A percentile compares a stretch with the other conserved stretches of the same genome.
phyloP scores from a whole-genome alignment of 495 filamentous ascomycete genomes.

The Xylaria sp. region DNA sequence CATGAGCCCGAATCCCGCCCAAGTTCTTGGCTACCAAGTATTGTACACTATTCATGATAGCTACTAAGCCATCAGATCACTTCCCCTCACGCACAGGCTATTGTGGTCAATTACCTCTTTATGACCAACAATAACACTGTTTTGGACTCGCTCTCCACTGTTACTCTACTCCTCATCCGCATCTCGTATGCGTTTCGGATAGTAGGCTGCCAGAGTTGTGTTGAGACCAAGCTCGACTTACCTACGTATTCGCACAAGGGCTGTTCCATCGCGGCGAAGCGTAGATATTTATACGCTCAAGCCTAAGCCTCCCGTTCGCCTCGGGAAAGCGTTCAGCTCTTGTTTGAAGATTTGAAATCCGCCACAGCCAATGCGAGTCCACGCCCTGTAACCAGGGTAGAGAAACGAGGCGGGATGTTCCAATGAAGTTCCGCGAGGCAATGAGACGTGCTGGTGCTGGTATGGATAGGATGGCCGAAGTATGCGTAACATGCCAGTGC shows the following conservation, averaged over 20 bases:
- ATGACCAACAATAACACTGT: background rate
- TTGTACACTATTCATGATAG: constrained; percentile 10
- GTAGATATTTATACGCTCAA: background rate
- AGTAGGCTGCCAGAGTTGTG: background rate
- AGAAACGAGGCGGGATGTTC: background rate
- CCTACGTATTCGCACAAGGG: background rate
- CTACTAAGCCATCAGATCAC: background rate
- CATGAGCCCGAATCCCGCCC: constrained; percentile 5
- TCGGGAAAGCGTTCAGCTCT: constrained; percentile 5
- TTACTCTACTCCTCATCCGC: background rate
- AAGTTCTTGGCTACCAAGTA: background rate
- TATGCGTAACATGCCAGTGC: constrained; percentile 3
- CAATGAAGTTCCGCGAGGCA: background rate
- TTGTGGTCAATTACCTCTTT: background rate
- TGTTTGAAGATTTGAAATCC: constrained; percentile 20
- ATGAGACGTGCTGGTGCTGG: background rate
- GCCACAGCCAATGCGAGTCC: background rate
- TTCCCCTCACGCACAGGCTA: constrained; percentile 13
- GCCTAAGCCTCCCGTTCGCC: background rate
- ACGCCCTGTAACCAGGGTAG: constrained; percentile 11
- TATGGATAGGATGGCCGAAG: background rate
- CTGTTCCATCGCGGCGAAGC: background rate
- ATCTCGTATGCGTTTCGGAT: constrained; percentile 1
- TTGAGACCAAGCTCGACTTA: background rate
- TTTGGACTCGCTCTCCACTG: background rate